Evolutionary conservation across 345 rosid genomes (phyloP), one percentile per base, ranked within the genome.

Genomic region (Citrus inodora): DNA sequence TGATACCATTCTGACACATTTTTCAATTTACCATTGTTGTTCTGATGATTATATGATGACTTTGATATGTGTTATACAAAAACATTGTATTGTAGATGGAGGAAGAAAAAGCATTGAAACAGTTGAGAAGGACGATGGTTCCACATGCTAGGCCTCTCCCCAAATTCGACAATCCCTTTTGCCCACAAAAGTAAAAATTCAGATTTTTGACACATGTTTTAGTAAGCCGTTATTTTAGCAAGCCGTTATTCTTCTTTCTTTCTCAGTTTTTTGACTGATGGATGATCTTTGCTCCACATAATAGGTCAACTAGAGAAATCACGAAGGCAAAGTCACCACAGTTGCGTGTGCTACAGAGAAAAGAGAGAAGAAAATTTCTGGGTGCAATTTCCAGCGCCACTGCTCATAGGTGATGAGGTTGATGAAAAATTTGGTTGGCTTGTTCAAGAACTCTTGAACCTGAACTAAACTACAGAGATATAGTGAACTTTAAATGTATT

Each of bases 361-460:
- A 38, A 70, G 85, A 83, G 38, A 71, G 76, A 62, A 77, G 85
- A 66, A 80, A 72, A 32, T 38, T 37, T 72, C 25, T 46, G 21
- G 21, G 42, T 27, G 82, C 82, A 22, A 71, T 71, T 71, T 88
- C 89, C 8, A 84, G 92, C 80, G 80, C 89, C 7, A 85, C 89
- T 38, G 74, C 92, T 24, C 75, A 81, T 56, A 85, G 92, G 74
- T 87, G 89, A 88, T 68, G 58, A 4, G 19, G 55, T 25, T 60
- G 66, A 14, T 6, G 67, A 7, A 35, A 35, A 35, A 21, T 4
- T 16, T 7, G 6, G 35, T 13, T 19, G 32, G 17, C 38, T 79
- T 68, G 96, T 93, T 93, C 99, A 95, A 91, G 94, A 89, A 76
- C 92, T 84, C 86, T 91, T 95, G 98, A 92, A 92, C 92, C 73